Base-by-base conservation (phyloP, 2,329 filamentous ascomycete genomes). In the Cercospora sp. region DNA sequence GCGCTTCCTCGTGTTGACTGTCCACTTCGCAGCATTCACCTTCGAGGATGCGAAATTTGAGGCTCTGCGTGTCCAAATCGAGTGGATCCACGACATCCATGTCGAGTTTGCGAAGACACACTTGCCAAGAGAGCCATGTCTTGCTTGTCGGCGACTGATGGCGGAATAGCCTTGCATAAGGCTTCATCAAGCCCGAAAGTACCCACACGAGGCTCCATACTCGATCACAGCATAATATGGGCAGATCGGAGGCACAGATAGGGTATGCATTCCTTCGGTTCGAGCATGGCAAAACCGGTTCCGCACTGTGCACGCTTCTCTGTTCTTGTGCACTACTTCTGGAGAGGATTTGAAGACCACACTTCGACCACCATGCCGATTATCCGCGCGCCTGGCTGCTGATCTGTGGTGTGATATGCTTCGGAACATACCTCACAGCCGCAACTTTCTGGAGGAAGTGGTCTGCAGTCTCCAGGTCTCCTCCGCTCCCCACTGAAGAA, bases 31-130 rank as follows among this genome's bases (percentile, higher is more conserved):
- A n/a, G 30, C 18, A 48, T 48, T 20, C n/a, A 16, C 23, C 10
- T 53, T 12, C 20, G 13, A 53, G 2, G 48, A 16, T 16, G 48
- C 13, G 20, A 53, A 16, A 53, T 28, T 26, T 28, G 48, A 53
- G 20, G 48, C 48, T 53, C 48, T 26, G 23, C 58, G 23, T 5
- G 20, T 40, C 36, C 60, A 20, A n/a, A 8, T 2, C 8, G 10
- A 20, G 40, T 51, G 60, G 60, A 62, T 48, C 60, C 60, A 28
- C 42, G 40, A 13, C 60, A 62, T 30, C 40, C 33, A 30, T 62
- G 60, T 62, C 20, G 51, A 62, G 18, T 40, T 12, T 28, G 60
- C 60, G 60, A 51, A 62, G 60, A 62, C 48, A 62, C 60, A 62
- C 16, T 26, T 45, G 60, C 48, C 40, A 26, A 60, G 20, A 18